phyloP scores from a whole-genome alignment of 1,284 basidiomycete genomes.

The Salmacisia buchloeana region DNA sequence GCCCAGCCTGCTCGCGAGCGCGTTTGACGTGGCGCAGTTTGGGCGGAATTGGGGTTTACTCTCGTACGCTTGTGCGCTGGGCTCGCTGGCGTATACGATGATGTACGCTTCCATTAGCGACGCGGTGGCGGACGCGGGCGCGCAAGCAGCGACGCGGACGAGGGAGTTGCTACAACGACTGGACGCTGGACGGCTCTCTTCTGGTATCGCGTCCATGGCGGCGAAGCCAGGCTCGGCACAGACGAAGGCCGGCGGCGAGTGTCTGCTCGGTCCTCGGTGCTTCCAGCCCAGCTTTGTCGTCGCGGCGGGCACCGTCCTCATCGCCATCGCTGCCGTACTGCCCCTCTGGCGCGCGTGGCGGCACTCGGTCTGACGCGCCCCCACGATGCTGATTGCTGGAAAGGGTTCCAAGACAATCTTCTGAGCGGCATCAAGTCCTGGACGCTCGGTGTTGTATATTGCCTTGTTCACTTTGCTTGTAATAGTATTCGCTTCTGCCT shows the following conservation, averaged over 20 bases:
- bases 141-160: neutral
- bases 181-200: neutral
- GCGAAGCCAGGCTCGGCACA: too few species aligned
- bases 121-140: conserved; percentile 9
- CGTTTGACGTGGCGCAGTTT: conserved; percentile 16
- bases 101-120: conserved; percentile 20
- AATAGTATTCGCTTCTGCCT: too few species aligned
- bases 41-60: conserved; percentile 21
- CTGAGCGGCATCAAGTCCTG: too few species aligned
- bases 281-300: conserved; percentile 16
- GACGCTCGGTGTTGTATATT: too few species aligned
- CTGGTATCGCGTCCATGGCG: too few species aligned
- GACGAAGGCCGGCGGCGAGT: conserved; percentile 9
- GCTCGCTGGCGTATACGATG: conserved; percentile 17
- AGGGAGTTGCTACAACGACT: neutral
- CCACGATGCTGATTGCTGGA: too few species aligned
- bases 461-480: too few species aligned
- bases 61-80: conserved; percentile 17
- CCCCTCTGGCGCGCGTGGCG: conserved; percentile 19
- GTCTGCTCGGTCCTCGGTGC: conserved; percentile 12
- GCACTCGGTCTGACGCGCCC: conserved; percentile 3
- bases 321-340: conserved; percentile 9
- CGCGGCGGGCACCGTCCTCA: conserved; percentile 3
- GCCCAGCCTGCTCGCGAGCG: conserved; percentile 13
- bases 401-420: too few species aligned